These are phyloP conservation scores for Entomortierella beljakovae DNA, from an alignment of 192 early-diverging fungal species.

Conservation along the genomic window DNA sequence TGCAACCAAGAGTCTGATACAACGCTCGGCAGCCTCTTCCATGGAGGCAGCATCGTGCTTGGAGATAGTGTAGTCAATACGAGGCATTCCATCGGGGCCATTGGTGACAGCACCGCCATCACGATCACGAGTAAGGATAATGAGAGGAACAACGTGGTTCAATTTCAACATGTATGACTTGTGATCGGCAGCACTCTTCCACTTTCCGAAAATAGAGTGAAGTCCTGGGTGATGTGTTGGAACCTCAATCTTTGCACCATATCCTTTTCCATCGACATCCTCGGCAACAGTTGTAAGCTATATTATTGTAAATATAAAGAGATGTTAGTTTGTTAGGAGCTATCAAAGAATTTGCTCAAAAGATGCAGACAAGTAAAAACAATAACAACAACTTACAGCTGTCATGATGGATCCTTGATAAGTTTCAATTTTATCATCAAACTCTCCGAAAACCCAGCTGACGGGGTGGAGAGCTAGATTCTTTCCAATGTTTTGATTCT, in stretches of 20 bases:
- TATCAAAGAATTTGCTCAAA: background rate
- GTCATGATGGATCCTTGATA: slow-evolving; percentile 77
- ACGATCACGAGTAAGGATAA: slow-evolving; percentile 73
- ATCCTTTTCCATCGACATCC: slow-evolving; percentile 69
- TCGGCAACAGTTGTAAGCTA: slow-evolving; percentile 60
- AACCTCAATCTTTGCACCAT: slow-evolving; percentile 77
- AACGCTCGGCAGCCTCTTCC: slow-evolving; percentile 56
- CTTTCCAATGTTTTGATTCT: slow-evolving; percentile 76
- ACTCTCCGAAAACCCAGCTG: slow-evolving; percentile 70
- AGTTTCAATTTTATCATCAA: slow-evolving; percentile 63
- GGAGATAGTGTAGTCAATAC: slow-evolving; percentile 63
- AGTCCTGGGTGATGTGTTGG: slow-evolving; percentile 65
- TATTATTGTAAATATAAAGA: too few species aligned
- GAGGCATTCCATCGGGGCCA: slow-evolving; percentile 55
- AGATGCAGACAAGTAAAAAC: background rate
- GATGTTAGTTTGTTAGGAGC: too few species aligned
- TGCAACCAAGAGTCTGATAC: slow-evolving; percentile 66
- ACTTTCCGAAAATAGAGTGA: slow-evolving; percentile 59
- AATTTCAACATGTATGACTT: slow-evolving; percentile 64
- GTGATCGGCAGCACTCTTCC: slow-evolving; percentile 60
- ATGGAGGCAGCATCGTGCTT: slow-evolving; percentile 63
- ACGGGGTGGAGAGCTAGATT: slow-evolving; percentile 76
- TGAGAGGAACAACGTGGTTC: slow-evolving; percentile 59
- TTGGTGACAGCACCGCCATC: slow-evolving; percentile 60
- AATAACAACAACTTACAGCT: slow-evolving; percentile 57